Base-by-base conservation (phyloP, 176 grass and related monocot genomes). In the Metroxylon sagu region DNA sequence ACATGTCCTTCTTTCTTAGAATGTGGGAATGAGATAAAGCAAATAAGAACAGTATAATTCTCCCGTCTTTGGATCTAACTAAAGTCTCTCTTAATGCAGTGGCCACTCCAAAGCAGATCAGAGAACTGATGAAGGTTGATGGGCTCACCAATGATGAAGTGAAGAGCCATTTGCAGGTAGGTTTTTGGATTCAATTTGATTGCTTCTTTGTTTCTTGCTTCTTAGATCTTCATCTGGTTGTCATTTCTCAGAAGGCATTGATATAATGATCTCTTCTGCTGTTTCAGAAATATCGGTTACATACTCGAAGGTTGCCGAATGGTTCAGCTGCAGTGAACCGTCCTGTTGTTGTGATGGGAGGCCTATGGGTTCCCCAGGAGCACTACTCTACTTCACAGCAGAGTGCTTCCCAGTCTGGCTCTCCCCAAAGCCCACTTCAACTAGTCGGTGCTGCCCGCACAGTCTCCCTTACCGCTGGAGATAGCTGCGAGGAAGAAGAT, bases 101-200 rank as follows among this genome's bases (percentile, higher is more conserved):
- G 53, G 88, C 94, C 53, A 98, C 94, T 35, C 94, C 94, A 19
- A 93, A 98, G 78, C 88, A 93, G 59, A 93, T 98, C 73, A 98
- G 88, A 54, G 94, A 98, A 61, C 72, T 98, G 59, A 98, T 98
- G 94, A 88, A 83, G 51, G 85, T 98, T 49, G 88, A 98, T 56
- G 94, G 94, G 7, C 94, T 98, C 57, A 93, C 94, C 30, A 98
- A 98, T 48, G 94, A 98, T 62, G 94, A 98, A 86, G 94, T 98
- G 67, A 98, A 98, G 76, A 98, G 94, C 82, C 94, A 98, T 78
- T 88, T 98, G 71, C 94, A 98, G 85, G 94, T 92, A 29, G 26
- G 28, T 72, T 23, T 62, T 39, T 61, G 19, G 21, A 48, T 48
- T 21, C 50, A 48, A 18, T 54, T 54, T 27, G 5, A 18, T 53